These are phyloP conservation scores for Citeromyces hawaiiensis DNA, from an alignment of 1,139 yeast species.

Conservation along the genomic window DNA sequence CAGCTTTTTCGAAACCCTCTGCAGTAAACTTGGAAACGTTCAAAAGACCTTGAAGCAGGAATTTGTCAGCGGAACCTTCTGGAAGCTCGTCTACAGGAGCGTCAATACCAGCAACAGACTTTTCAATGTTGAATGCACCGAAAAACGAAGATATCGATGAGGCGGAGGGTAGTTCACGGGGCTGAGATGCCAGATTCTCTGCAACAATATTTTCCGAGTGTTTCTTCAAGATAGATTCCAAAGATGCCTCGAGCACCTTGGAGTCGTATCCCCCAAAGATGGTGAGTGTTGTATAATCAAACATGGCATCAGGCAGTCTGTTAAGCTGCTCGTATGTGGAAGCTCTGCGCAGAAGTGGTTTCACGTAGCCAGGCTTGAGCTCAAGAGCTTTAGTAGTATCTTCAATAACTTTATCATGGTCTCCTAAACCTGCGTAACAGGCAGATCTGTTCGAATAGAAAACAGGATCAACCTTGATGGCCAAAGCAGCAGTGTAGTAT, in stretches of 20 bases:
- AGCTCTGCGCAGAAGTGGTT: conserved; percentile 74
- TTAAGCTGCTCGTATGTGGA: conserved; percentile 79
- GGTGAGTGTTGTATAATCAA: conserved; percentile 80
- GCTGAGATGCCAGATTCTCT: conserved; percentile 37
- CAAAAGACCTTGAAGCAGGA: conserved; percentile 55
- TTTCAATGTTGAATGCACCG: conserved; percentile 47
- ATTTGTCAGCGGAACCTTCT: conserved; percentile 42
- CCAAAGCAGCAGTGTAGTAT: conserved; percentile 66
- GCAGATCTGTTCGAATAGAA: conserved; percentile 94
- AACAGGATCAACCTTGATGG: conserved; percentile 68
- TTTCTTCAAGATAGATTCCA: conserved; percentile 78
- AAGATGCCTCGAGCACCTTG: conserved; percentile 58
- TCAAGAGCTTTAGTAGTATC: conserved; percentile 81
- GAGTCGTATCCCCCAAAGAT: conserved; percentile 41
- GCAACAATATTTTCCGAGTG: conserved; percentile 60
- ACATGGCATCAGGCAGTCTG: conserved; percentile 72
- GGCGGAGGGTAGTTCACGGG: conserved; percentile 65
- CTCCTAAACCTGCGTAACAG: conserved; percentile 72
- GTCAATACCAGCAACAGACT: conserved; percentile 31
- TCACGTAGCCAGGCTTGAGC: conserved; percentile 79
- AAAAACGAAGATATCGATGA: conserved; percentile 79
- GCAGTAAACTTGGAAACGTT: conserved; percentile 49
- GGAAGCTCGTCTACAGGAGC: conserved; percentile 17
- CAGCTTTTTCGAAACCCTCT: conserved; percentile 68
- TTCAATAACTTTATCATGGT: conserved; percentile 71